Evolutionary conservation across 225 moss, liverwort and hornwort species (phyloP), one percentile per base, ranked within the genome.

Genomic region (Pseudisothecium myosuroides): DNA sequence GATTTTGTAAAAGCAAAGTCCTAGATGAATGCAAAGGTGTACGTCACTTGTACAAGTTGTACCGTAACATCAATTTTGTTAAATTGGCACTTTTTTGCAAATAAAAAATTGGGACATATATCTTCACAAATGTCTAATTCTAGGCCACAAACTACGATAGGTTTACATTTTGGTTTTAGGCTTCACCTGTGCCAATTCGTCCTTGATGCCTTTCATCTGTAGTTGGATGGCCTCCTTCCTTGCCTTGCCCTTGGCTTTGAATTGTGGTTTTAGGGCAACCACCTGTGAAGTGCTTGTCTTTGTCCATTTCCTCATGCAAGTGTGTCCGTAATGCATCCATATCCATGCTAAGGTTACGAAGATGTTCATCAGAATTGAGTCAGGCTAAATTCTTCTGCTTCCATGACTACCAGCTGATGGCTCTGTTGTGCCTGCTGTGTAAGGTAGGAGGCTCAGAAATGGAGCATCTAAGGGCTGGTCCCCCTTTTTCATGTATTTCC

Each of bases 41-140:
- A 41, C 4, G 6, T 23, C 95, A 54, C 93, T 95, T 72, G 95
- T 95, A 45, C 89, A 96, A 36, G 94, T 93, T 67, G 67, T 37
- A 37, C 37, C 67, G 4, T 11, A 21, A 20, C 67, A 22, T n/a
- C 24, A 39, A 23, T 67, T 37, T 67, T 4, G 1, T 32, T 32
- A 37, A 19, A 11, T 32, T 32, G 16, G 17, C 5, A 1, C 19
- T 37, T 5, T 37, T 37, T 19, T 20, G 12, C 39, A 68, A 68
- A 68, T n/a, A 18, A 65, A 17, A 34, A 34, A 17, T 10, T 34
- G 18, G 17, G 65, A 65, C 65, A 29, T 5, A 65, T 17, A 65
- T 34, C 17, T 62, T 65, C 17, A 8, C 65, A 34, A 65, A 65
- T 2, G 9, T 65, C 19, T 65, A 65, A 34, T 65, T 18, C 36